Conservation (phyloP, 2,329 filamentous ascomycete species). For the Ceratocystis destructans region DNA sequence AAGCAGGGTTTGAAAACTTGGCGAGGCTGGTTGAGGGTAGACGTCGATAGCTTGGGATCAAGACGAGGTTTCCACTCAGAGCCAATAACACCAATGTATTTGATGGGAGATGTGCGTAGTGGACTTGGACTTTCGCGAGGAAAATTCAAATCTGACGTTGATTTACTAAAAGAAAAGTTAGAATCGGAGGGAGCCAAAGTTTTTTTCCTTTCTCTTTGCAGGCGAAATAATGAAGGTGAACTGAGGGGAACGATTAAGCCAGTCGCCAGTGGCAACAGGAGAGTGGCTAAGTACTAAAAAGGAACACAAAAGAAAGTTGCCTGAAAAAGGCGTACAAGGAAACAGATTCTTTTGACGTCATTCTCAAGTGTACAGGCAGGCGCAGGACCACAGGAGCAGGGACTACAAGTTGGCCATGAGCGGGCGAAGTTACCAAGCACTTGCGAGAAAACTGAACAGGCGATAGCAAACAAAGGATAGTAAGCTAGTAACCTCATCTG, state of each 20-base stretch:
- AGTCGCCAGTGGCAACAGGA: slow-evolving; percentile 5
- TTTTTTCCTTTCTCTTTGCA: not conserved
- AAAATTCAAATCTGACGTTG: not conserved
- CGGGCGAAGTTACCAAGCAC: not conserved
- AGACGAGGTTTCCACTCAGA: not conserved
- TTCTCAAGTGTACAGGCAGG: not conserved
- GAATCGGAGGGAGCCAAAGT: not conserved
- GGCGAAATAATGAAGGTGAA: not conserved
- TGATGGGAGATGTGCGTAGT: not conserved
- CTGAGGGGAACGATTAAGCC: not conserved
- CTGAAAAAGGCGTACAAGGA: not conserved
- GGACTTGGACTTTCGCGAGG: not conserved
- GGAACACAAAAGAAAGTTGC: not conserved
- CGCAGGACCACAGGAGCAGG: not conserved
- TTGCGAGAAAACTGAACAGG: not conserved
- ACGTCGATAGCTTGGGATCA: slow-evolving; percentile 8
- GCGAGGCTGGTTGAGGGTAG: not conserved
- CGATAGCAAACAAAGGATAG: not conserved
- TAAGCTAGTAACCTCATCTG: not conserved
- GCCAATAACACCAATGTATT: not conserved
- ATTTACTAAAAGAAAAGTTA: not conserved
- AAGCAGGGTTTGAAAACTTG: slow-evolving; percentile 5
- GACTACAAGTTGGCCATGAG: not conserved
- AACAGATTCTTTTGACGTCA: slow-evolving; percentile 1
- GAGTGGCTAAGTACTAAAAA: not conserved